A percentile compares a stretch with the other conserved stretches of the same genome.
These are phyloP conservation scores for Macrolepiota albuminosa DNA, from an alignment of 768 basidiomycete genomes.

Conservation along the genomic window DNA sequence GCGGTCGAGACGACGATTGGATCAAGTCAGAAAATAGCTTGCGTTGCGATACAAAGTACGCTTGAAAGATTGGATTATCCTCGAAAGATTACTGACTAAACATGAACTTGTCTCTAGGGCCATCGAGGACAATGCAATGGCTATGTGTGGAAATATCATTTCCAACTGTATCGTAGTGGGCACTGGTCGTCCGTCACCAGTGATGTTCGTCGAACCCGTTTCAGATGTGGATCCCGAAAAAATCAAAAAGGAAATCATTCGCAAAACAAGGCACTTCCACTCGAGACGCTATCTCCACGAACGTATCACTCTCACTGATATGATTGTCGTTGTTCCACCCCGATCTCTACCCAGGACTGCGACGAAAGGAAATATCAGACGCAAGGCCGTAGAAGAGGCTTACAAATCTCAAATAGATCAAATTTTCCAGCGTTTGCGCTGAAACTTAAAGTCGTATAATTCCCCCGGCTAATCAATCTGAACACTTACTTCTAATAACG, in stretches of 20 bases:
- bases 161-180: slow-evolving; percentile 76
- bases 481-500: background rate
- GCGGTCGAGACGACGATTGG: slow-evolving; percentile 69
- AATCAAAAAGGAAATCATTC: slow-evolving; percentile 67
- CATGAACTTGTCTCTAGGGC: slow-evolving; percentile 33
- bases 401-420: slow-evolving; percentile 54
- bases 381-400: slow-evolving; percentile 67
- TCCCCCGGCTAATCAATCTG: background rate
- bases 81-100: slow-evolving; percentile 4
- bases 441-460: slow-evolving; percentile 2
- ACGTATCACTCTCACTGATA: slow-evolving; percentile 58
- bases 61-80: slow-evolving; percentile 9
- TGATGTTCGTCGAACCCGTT: slow-evolving; percentile 68
- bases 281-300: slow-evolving; percentile 74
- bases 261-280: slow-evolving; percentile 71
- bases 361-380: slow-evolving; percentile 79
- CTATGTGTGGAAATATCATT: slow-evolving; percentile 60
- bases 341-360: slow-evolving; percentile 72
- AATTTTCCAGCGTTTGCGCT: slow-evolving; percentile 36
- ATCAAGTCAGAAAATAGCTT: slow-evolving; percentile 66
- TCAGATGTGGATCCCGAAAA: slow-evolving; percentile 47
- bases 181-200: slow-evolving; percentile 68
- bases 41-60: slow-evolving; percentile 64
- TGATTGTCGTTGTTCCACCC: slow-evolving; percentile 63
- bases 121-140: slow-evolving; percentile 73